These are phyloP conservation scores for Eucalyptus microcorys DNA, from an alignment of 345 rosid genomes.

Conservation along the genomic window DNA sequence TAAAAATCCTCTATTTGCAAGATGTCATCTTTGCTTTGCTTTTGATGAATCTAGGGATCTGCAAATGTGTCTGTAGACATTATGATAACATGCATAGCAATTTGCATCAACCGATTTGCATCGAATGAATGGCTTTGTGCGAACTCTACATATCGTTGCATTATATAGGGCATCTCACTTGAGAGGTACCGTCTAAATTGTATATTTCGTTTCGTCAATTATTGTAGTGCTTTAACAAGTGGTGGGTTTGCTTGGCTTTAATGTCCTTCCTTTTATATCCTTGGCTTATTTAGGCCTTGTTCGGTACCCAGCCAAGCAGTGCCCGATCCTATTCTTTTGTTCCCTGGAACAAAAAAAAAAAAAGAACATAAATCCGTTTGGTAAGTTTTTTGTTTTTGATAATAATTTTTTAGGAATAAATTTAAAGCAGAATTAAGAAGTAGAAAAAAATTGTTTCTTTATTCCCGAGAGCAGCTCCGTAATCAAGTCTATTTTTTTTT, in stretches of 20 bases:
- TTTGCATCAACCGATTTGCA: not conserved
- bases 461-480: fast-evolving
- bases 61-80: not conserved
- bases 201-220: not conserved
- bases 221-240: not conserved
- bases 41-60: not conserved
- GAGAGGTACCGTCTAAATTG: not conserved
- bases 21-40: not conserved
- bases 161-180: not conserved
- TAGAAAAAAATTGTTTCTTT: too few species aligned
- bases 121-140: not conserved
- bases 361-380: too few species aligned
- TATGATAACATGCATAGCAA: not conserved
- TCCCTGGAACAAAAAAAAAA: fast-evolving
- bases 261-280: not conserved
- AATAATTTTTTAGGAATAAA: too few species aligned
- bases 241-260: not conserved
- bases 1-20: not conserved
- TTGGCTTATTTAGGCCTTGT: not conserved
- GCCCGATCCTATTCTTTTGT: fast-evolving
- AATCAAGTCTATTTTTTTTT: too few species aligned
- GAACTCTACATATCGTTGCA: not conserved
- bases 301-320: fast-evolving
- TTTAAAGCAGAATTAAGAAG: fast-evolving
- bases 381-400: too few species aligned